Base-by-base conservation (phyloP, 768 basidiomycete species). In the Amanita jacksonii region DNA sequence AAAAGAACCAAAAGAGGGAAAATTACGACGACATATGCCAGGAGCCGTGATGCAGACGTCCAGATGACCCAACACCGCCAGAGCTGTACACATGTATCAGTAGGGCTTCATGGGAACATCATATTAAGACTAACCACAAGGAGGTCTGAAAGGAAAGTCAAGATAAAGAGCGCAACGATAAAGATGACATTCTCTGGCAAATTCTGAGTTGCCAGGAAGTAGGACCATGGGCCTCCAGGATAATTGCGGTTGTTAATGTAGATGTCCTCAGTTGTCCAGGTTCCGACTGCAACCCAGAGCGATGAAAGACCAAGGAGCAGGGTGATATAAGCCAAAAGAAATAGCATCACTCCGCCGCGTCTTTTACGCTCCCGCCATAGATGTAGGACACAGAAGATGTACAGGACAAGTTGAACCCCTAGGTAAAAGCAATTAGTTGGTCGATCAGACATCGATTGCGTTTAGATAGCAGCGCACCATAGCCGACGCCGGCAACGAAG, bases 221-320 rank as follows among this genome's bases (percentile, higher is more conserved):
- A 71, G 23, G 44, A 43, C 69, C 70, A 70, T 12, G 70, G 70
- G 3, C 70, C 69, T 18, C 58, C 64, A 27, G 67, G 64, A 41
- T 59, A 68, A 44, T 66, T 64, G 22, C 65, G 57, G 43, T 70
- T 67, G 51, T 66, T 63, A 38, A 70, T 58, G 35, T 68, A 68
- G n/a, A 65, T 62, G 13, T 62, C 56, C 43, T 67, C 63, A 4
- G 65, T 63, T 5, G 63, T 68, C 28, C 65, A 58, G 3, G 66
- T 64, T 50, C 67, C 66, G 0, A 66, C 65, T 10, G 61, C 60
- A 38, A 54, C 51, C 49, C 59, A 70, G 15, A 69, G 53, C 1
- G 66, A 66, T 43, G 66, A 63, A 48, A 70, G 56, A 39, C 54
- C 38, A 28, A 71, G 43, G 24, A 69, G 57, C 15, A 64, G 13